A percentile compares a stretch with the other conserved stretches of the same genome.
phyloP scores from a whole-genome alignment of 2,329 filamentous ascomycete species.

The Fusarium sp. region DNA sequence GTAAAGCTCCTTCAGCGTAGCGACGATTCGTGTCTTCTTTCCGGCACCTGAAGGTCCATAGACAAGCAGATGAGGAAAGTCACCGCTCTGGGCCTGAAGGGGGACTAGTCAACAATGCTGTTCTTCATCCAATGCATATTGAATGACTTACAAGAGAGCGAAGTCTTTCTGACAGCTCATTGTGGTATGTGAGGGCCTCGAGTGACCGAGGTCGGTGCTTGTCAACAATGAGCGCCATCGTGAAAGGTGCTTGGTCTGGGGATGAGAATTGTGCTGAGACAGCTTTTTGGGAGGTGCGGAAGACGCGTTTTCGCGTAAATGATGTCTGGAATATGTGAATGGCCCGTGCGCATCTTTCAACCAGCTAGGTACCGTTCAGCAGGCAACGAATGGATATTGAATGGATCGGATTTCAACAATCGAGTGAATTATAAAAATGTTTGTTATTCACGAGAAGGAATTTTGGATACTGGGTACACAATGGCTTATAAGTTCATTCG shows the following conservation, averaged over 20 bases:
- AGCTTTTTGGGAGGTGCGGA: conserved; percentile 39
- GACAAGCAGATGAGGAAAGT: conserved; percentile 97
- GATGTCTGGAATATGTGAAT: conserved; percentile 14
- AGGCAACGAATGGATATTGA: conserved; percentile 21
- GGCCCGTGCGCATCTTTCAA: conserved; percentile 35
- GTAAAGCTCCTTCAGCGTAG: conserved; percentile 94
- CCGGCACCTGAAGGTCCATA: conserved; percentile 97
- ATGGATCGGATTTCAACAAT: not conserved
- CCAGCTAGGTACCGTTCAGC: conserved; percentile 11
- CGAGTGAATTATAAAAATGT: not conserved
- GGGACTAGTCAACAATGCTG: conserved; percentile 9
- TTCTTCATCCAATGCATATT: not conserved
- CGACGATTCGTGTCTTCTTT: conserved; percentile 97
- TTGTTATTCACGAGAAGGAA: not conserved
- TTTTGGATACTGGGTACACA: not conserved
- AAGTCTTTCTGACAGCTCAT: conserved; percentile 87
- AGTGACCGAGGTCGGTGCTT: conserved; percentile 80
- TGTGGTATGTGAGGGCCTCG: conserved; percentile 85
- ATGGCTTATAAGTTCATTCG: not conserved
- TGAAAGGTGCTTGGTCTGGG: conserved; percentile 27
- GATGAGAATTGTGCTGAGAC: conserved; percentile 25
- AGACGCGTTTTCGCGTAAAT: conserved; percentile 54
- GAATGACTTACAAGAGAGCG: conserved; percentile 83
- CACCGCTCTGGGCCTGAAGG: conserved; percentile 89
- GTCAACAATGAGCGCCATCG: conserved; percentile 77